Percentiles rank a stretch among this genome's conserved stretches.
Evolutionary conservation across 768 basidiomycete genomes (phyloP).

Genomic region (Filobasidium wieringae): DNA sequence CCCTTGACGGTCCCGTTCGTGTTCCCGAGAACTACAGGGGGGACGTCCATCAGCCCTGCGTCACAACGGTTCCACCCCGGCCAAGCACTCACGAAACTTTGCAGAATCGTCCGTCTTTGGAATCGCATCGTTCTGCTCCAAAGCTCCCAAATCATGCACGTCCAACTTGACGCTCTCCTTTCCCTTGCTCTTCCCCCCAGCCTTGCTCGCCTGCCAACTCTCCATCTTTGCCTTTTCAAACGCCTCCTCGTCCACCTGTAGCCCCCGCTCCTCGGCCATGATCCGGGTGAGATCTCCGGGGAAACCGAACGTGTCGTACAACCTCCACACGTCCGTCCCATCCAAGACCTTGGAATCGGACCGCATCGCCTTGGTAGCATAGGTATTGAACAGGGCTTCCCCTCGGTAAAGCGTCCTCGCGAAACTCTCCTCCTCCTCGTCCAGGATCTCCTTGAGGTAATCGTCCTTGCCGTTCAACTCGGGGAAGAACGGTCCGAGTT

Average conservation of each 20-base stretch:
- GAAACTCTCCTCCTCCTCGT: constrained; percentile 96
- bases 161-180: constrained; percentile 64
- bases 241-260: constrained; percentile 72
- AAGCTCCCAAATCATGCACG: constrained; percentile 78
- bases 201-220: constrained; percentile 86
- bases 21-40: constrained; percentile 56
- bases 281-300: constrained; percentile 89
- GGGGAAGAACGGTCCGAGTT: constrained; percentile 61
- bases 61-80: not conserved
- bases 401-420: constrained; percentile 94
- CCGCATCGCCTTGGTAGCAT: constrained; percentile 56
- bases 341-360: constrained; percentile 55
- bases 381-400: constrained; percentile 87
- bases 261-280: constrained; percentile 88
- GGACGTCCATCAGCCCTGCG: not conserved
- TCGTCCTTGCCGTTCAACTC: constrained; percentile 71
- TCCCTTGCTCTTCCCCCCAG: constrained; percentile 52
- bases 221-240: constrained; percentile 78
- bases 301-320: constrained; percentile 98
- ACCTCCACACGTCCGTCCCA: constrained; percentile 89
- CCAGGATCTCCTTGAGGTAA: constrained; percentile 85
- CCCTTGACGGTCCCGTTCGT: constrained; percentile 63
- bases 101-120: constrained; percentile 85
- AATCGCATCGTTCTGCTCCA: constrained; percentile 65
- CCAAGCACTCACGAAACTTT: constrained; percentile 63